Evolutionary conservation across 768 basidiomycete genomes (phyloP).

Genomic region (Phaeotremella fagi): DNA sequence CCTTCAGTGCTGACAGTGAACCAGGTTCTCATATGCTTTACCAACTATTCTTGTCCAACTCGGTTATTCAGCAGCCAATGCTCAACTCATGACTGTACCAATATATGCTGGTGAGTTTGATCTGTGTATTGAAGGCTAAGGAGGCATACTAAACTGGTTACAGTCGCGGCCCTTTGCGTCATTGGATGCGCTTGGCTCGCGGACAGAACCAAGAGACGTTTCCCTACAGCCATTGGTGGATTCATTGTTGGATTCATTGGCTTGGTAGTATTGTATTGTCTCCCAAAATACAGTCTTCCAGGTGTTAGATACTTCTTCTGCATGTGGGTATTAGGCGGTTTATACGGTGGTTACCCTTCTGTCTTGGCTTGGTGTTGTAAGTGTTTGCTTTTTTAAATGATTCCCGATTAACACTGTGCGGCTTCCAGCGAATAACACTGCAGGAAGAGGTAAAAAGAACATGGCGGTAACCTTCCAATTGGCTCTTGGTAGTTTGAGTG

Average conservation of each 20-base stretch:
- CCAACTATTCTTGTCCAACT: neutral
- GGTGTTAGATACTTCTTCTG: slow-evolving; percentile 1
- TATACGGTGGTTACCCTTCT: neutral
- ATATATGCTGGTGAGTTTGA: neutral
- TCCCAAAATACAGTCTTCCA: neutral
- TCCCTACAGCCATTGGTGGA: neutral
- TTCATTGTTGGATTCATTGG: neutral
- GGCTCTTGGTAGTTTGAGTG: slow-evolving; percentile 5
- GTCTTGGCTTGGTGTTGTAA: slow-evolving; percentile 1
- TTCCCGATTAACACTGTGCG: too few species aligned
- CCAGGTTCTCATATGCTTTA: neutral
- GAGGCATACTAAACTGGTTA: neutral
- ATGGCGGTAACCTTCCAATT: slow-evolving; percentile 4
- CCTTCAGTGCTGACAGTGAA: neutral
- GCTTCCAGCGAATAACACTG: slow-evolving; percentile 15
- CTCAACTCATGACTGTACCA: slow-evolving; percentile 15
- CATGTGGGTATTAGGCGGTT: neutral
- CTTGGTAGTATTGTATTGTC: neutral
- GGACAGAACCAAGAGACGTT: slow-evolving; percentile 5
- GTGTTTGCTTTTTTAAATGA: too few species aligned
- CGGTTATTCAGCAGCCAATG: slow-evolving; percentile 4
- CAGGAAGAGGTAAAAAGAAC: slow-evolving; percentile 3
- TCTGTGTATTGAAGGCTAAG: neutral
- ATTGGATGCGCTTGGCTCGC: neutral
- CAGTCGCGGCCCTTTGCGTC: neutral